Percentiles rank a stretch among this genome's conserved stretches.
phyloP scores from a whole-genome alignment of 2,329 filamentous ascomycete species.

The Exophiala viscosa region DNA sequence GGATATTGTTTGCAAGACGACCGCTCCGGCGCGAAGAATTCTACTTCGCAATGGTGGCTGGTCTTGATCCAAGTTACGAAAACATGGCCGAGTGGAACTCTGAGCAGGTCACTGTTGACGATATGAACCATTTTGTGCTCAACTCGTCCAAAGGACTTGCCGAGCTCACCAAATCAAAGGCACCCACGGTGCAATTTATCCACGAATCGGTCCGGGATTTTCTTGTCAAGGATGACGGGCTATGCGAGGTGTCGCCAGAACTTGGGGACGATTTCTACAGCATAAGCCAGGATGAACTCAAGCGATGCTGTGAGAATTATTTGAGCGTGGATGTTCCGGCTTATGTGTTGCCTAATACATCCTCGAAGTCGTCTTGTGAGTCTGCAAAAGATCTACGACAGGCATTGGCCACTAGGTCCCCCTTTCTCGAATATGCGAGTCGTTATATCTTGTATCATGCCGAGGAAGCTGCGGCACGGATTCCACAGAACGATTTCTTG shows the following conservation, averaged over 20 bases:
- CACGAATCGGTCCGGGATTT: conserved; percentile 43
- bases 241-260: conserved; percentile 34
- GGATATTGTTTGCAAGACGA: conserved; percentile 23
- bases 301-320: conserved; percentile 43
- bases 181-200: conserved; percentile 45
- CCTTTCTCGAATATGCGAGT: conserved; percentile 40
- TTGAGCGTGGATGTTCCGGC: conserved; percentile 30
- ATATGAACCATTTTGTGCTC: conserved; percentile 37
- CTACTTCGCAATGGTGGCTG: conserved; percentile 42
- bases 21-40: conserved; percentile 42
- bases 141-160: conserved; percentile 51
- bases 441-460: conserved; percentile 32
- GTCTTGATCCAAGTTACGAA: conserved; percentile 25
- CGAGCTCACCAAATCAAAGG: conserved; percentile 19
- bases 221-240: conserved; percentile 37
- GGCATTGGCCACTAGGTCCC: no score
- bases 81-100: conserved; percentile 25
- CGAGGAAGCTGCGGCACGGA: conserved; percentile 22
- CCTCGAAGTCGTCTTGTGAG: conserved; percentile 19
- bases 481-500: conserved; percentile 29
- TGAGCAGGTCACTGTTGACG: conserved; percentile 15
- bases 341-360: conserved; percentile 1
- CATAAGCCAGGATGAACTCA: conserved; percentile 43
- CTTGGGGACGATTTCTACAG: conserved; percentile 33
- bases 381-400: conserved; percentile 24